Conservation (phyloP, 2,329 filamentous ascomycete species). For the Ceratocystis lukuohia region DNA sequence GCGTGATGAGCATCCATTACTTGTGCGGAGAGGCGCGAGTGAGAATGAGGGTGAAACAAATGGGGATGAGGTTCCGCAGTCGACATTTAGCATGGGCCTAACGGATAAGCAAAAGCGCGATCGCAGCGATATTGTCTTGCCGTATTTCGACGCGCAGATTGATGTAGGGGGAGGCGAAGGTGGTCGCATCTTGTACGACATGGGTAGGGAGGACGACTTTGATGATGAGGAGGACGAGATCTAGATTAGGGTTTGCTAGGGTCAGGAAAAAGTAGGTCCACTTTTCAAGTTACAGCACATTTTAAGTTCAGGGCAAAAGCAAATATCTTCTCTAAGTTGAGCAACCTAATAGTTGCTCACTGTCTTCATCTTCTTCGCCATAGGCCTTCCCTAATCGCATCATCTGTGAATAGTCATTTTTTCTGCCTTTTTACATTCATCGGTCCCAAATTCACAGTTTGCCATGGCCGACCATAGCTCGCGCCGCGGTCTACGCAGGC, state of each 20-base stretch:
- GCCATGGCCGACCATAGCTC: not conserved
- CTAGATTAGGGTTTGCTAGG: slow-evolving; percentile 26
- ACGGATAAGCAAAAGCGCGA: slow-evolving; percentile 84
- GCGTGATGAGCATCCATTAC: slow-evolving; percentile 61
- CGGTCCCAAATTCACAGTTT: too few relatives aligned
- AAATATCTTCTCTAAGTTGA: not conserved
- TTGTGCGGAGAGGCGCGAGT: slow-evolving; percentile 25
- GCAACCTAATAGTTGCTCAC: not conserved
- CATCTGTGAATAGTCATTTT: too few relatives aligned
- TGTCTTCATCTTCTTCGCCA: not conserved
- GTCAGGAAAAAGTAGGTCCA: not conserved
- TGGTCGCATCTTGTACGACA: slow-evolving; percentile 88
- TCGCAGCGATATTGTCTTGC: slow-evolving; percentile 76
- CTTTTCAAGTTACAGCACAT: not conserved
- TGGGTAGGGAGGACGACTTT: slow-evolving; percentile 93
- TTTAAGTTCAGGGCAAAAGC: not conserved
- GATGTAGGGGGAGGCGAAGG: slow-evolving; percentile 68
- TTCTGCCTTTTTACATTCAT: not conserved
- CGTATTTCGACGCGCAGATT: slow-evolving; percentile 93
- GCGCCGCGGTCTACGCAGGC: slow-evolving; percentile 24
- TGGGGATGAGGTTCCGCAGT: slow-evolving; percentile 40
- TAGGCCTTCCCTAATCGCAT: not conserved
- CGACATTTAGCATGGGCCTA: slow-evolving; percentile 74
- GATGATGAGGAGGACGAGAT: slow-evolving; percentile 94
- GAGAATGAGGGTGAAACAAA: slow-evolving; percentile 27